A percentile compares a stretch with the other conserved stretches of the same genome.
Conservation (phyloP, 2,329 filamentous ascomycete genomes). For the Aureobasidium sp. region DNA sequence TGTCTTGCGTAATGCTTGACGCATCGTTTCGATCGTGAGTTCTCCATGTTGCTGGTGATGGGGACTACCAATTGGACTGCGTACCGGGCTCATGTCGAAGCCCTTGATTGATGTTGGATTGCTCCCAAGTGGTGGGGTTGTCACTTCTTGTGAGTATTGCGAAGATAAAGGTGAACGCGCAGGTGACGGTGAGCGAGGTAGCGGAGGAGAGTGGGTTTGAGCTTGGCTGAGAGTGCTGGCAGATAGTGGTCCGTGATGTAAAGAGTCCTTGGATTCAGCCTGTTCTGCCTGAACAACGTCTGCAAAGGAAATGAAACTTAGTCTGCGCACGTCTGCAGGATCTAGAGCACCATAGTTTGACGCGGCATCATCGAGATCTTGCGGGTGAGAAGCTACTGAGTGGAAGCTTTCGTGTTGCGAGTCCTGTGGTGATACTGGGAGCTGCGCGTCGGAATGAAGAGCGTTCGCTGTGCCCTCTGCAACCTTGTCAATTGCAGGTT, state of each 20-base stretch:
- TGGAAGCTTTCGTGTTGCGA: slow-evolving; percentile 17
- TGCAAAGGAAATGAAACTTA: slow-evolving; percentile 95
- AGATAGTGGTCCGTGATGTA: slow-evolving; percentile 62
- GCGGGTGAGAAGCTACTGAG: slow-evolving; percentile 2
- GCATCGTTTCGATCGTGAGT: slow-evolving; percentile 88
- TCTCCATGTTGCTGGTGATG: slow-evolving; percentile 54
- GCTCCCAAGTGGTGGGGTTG: slow-evolving; percentile 62
- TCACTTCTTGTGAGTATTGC: slow-evolving; percentile 60
- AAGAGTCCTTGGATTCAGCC: slow-evolving; percentile 46
- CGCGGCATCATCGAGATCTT: slow-evolving; percentile 50
- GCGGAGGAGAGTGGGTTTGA: slow-evolving; percentile 16
- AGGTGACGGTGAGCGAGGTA: slow-evolving; percentile 65
- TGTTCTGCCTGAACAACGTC: slow-evolving; percentile 88
- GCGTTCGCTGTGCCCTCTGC: slow-evolving; percentile 22
- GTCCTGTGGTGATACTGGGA: slow-evolving; percentile 17
- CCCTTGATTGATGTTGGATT: slow-evolving; percentile 68
- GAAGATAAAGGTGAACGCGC: slow-evolving; percentile 57
- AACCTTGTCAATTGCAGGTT: slow-evolving; percentile 66
- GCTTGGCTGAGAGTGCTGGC: slow-evolving; percentile 44
- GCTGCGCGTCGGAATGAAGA: slow-evolving; percentile 17
- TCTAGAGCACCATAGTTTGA: slow-evolving; percentile 76
- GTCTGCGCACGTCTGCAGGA: slow-evolving; percentile 66
- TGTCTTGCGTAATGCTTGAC: slow-evolving; percentile 77
- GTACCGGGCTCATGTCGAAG: slow-evolving; percentile 55
- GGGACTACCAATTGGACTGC: slow-evolving; percentile 54